These are phyloP conservation scores for Umbelopsis ramanniana DNA, from an alignment of 192 early-diverging fungal species.

Conservation along the genomic window DNA sequence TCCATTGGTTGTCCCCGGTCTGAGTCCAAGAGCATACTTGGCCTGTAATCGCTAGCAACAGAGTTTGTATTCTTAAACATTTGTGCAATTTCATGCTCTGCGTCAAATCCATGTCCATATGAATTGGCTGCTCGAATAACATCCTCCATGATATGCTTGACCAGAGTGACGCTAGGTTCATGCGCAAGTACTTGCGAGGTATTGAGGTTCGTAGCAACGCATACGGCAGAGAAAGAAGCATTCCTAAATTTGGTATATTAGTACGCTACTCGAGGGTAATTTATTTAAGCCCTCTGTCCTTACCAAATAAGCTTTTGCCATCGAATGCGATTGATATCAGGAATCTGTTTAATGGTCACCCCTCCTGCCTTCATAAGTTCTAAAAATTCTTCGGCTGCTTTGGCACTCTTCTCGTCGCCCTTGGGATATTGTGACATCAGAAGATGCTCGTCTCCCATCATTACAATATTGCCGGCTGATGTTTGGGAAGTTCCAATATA, in stretches of 20 bases:
- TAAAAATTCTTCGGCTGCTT: slow-evolving; percentile 42
- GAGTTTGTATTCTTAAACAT: slow-evolving; percentile 43
- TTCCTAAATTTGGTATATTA: slow-evolving; percentile 51
- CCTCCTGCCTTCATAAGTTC: slow-evolving; percentile 48
- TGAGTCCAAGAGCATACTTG: slow-evolving; percentile 48
- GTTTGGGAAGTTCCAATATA: slow-evolving; percentile 69
- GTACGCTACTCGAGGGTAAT: neutral
- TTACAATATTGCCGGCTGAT: slow-evolving; percentile 52
- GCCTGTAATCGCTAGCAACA: slow-evolving; percentile 48
- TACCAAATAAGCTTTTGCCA: slow-evolving; percentile 78
- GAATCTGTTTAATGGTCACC: slow-evolving; percentile 40
- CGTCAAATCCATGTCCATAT: slow-evolving; percentile 43
- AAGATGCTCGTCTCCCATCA: slow-evolving; percentile 48
- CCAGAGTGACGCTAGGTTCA: slow-evolving; percentile 45
- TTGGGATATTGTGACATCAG: slow-evolving; percentile 43
- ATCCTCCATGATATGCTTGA: slow-evolving; percentile 55
- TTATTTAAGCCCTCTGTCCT: neutral
- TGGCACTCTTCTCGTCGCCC: neutral
- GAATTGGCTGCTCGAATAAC: slow-evolving; percentile 59
- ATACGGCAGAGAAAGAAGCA: slow-evolving; percentile 68
- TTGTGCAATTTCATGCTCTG: slow-evolving; percentile 29
- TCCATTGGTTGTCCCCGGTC: slow-evolving; percentile 48
- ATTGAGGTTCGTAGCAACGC: slow-evolving; percentile 61
- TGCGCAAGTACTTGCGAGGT: slow-evolving; percentile 59
- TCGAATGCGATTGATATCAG: slow-evolving; percentile 64